Base-by-base conservation (phyloP, 2,329 filamentous ascomycete species). In the Sporothrix schenckii region DNA sequence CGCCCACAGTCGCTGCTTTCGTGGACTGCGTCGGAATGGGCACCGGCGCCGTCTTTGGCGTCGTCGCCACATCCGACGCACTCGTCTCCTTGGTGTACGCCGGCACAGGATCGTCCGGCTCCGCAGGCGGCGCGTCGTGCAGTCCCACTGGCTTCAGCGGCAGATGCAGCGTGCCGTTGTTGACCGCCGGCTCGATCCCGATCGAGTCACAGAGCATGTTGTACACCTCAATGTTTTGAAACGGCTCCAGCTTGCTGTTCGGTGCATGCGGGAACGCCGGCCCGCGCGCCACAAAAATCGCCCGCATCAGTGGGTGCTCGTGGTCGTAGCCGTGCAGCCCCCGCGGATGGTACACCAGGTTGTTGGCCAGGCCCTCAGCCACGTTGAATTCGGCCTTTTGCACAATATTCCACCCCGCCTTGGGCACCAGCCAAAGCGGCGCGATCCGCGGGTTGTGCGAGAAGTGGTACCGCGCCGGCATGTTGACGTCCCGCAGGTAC, bases 281-380 rank as follows among this genome's bases (percentile, higher is more conserved):
- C 0, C 95, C 95, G 52, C 92, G 85, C 1, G 95, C 95, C 65
- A 98, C 85, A 76, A 99, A 99, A 56, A 99, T 96, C 0, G 95
- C 94, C 52, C 95, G 85, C 95, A 99, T 99, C 58, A 99, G 83
- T 0, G 94, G 94, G 78, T 99, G 91, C 76, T 97, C 90, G 76
- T 97, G 91, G 78, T 99, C 95, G 77, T 98, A 99, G 1, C 95
- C 95, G 77, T 99, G 95, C 2, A 99, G 82, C 2, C 95, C 95
- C 39, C 86, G 87, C 0, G 95, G 95, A 74, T 91, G 86, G 77
- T 97, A 99, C 0, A 88, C 83, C 14, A 87, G 78, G 0, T 87
- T 88, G 14, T 88, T 88, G 69, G 85, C 83, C 72, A 89, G 84
- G 0, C 87, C 92, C 65, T 90, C 84, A 54, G 86, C 83, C 5